Evolutionary conservation across 2,329 filamentous ascomycete species (phyloP).

Genomic region (Ophiostoma populinum): DNA sequence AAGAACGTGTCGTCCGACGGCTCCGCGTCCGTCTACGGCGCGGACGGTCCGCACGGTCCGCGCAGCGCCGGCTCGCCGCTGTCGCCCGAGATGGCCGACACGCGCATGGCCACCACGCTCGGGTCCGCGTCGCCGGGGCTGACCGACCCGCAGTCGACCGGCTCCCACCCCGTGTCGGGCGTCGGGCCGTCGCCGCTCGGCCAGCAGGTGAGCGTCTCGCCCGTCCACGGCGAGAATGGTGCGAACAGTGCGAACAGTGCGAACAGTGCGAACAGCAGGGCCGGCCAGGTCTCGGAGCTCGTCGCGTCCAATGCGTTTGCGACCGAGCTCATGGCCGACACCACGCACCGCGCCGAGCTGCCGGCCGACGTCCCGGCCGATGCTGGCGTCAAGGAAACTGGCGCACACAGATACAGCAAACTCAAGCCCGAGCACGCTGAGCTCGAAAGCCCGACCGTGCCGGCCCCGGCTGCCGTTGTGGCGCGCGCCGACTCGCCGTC

Average conservation of each 20-base stretch:
- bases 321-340: conserved; percentile 18
- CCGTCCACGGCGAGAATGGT: too few relatives aligned
- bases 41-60: not conserved
- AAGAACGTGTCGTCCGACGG: conserved; percentile 28
- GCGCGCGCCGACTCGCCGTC: conserved; percentile 10
- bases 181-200: too few relatives aligned
- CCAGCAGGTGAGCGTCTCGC: too few relatives aligned
- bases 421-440: conserved; percentile 8
- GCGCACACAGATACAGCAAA: not conserved
- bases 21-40: conserved; percentile 12
- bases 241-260: too few relatives aligned
- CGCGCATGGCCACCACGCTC: not conserved
- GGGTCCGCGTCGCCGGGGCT: not conserved
- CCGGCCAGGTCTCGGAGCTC: too few relatives aligned
- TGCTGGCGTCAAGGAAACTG: too few relatives aligned
- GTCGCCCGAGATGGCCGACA: conserved; percentile 22
- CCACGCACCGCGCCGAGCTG: conserved; percentile 27
- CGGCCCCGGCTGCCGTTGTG: not conserved
- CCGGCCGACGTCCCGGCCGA: conserved; percentile 22
- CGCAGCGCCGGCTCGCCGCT: conserved; percentile 12
- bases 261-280: too few relatives aligned
- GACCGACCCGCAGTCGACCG: conserved; percentile 17
- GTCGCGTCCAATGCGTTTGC: not conserved
- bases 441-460: conserved; percentile 14
- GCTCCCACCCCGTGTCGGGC: not conserved